Evolutionary conservation across 345 rosid genomes (phyloP), one percentile per base, ranked within the genome.

Genomic region (Erysimum cheiranthoides): DNA sequence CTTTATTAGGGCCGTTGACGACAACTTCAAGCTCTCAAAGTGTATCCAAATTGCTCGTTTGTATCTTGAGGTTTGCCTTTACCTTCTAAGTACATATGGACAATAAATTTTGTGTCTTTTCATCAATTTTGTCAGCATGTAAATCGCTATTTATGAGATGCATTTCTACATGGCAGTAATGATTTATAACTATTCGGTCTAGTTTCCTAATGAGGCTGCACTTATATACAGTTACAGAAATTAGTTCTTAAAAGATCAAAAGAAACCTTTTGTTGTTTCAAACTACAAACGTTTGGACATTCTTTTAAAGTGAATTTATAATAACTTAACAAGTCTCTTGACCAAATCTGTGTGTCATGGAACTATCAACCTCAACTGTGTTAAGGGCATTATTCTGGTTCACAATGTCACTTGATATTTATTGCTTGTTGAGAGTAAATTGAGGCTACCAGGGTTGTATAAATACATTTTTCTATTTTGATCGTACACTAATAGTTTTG

Each of bases 11-110:
- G 90, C 87, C 10, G 81, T 92, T 73, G 99, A 95, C 52, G 97
- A 92, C 50, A 81, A 86, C 67, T 95, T 87, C 80, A 88, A 85
- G 82, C 83, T 95, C 78, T 86, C 99, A 63, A 92, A 95, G 78
- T 95, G 99, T 82, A 93, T 95, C 68, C 99, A 90, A 81, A 95
- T 92, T 71, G 97, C 97, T 77, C 90, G 99, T 69, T 80, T 95
- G 18, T 95, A 95, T 81, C 96, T 95, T 2, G 97, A 95, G 99
- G 97, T 92, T 83, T 80, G 81, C 18, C 34, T 78, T 57, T 46
- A 5, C 60, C 21, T 51, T 70, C 74, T 59, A 43, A 21, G 30
- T 35, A 27, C 54, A 46, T 43, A 6, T 49, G 54, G 50, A 3
- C 11, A 14, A 11, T 42, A 32, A 51, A 42, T 66, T 57, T 42